Evolutionary conservation across 1,284 basidiomycete species (phyloP).

Genomic region (Nidula niveotomentosa): DNA sequence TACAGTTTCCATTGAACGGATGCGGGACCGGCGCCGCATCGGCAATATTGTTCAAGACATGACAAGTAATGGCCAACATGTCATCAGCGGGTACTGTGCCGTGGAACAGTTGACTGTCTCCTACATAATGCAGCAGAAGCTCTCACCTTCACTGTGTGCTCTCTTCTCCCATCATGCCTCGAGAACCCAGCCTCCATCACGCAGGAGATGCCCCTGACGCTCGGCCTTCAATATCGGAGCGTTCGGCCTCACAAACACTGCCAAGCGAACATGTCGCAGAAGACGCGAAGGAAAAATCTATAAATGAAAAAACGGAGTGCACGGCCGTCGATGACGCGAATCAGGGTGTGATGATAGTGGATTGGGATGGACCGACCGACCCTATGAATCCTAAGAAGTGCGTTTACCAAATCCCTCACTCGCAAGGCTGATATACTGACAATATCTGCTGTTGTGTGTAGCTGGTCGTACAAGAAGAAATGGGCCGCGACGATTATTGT

Average conservation of each 20-base stretch:
- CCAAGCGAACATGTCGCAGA: constrained; percentile 4
- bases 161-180: too few relatives aligned
- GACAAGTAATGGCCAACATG: too few relatives aligned
- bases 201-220: too few relatives aligned
- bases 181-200: too few relatives aligned
- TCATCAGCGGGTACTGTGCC: too few relatives aligned
- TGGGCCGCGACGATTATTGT: constrained; percentile 64
- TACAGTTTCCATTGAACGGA: too few relatives aligned
- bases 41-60: too few relatives aligned
- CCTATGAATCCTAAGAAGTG: constrained; percentile 68
- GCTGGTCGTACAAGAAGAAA: constrained; percentile 61
- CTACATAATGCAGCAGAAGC: too few relatives aligned
- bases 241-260: constrained; percentile 3
- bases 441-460: constrained; percentile 16
- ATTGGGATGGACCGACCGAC: constrained; percentile 66
- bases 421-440: constrained; percentile 2
- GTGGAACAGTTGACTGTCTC: too few relatives aligned
- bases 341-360: constrained; percentile 37
- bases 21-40: too few relatives aligned
- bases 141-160: too few relatives aligned
- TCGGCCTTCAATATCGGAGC: too few relatives aligned
- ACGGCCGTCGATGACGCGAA: background rate
- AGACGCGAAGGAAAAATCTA: constrained; percentile 1
- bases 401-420: constrained; percentile 9
- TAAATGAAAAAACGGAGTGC: background rate